Conservation (phyloP, 805 yeast species). For the Yarrowia osloensis region DNA sequence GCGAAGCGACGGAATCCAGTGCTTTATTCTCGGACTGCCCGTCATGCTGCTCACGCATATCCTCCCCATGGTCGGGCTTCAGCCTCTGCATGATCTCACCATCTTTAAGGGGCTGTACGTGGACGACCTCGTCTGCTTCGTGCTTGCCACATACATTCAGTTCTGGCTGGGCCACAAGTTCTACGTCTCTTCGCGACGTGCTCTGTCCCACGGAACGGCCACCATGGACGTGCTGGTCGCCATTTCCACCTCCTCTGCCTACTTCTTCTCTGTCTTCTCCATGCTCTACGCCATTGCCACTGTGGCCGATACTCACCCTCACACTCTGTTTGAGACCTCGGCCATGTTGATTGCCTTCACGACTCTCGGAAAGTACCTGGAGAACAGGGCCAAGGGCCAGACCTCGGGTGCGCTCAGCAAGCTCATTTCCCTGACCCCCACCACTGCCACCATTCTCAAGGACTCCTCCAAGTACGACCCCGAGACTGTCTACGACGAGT, state of each 20-base stretch:
- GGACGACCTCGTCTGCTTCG: slow-evolving; percentile 62
- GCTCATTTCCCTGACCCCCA: slow-evolving; percentile 77
- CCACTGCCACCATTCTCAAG: slow-evolving; percentile 59
- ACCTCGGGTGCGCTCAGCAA: slow-evolving; percentile 87
- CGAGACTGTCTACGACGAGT: not conserved
- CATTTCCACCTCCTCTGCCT: slow-evolving; percentile 79
- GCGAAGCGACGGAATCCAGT: slow-evolving; percentile 53
- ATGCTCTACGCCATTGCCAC: slow-evolving; percentile 48
- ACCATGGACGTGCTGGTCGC: slow-evolving; percentile 93
- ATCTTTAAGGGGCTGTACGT: slow-evolving; percentile 56
- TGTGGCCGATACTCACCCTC: slow-evolving; percentile 49
- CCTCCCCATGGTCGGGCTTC: slow-evolving; percentile 43
- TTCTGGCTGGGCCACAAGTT: slow-evolving; percentile 69
- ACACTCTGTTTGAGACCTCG: slow-evolving; percentile 79
- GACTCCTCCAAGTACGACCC: slow-evolving; percentile 33
- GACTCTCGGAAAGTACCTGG: slow-evolving; percentile 86
- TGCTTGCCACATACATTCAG: slow-evolving; percentile 61
- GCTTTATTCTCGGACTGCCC: slow-evolving; percentile 58
- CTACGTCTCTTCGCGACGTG: slow-evolving; percentile 61
- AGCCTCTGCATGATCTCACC: slow-evolving; percentile 41
- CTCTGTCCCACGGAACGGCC: slow-evolving; percentile 67
- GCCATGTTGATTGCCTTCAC: slow-evolving; percentile 84
- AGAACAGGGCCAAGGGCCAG: slow-evolving; percentile 88
- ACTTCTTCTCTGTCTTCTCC: slow-evolving; percentile 67
- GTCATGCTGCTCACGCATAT: slow-evolving; percentile 51